Conservation (phyloP, 108 stramenopile species). For the Discostella pseudostelligera region DNA sequence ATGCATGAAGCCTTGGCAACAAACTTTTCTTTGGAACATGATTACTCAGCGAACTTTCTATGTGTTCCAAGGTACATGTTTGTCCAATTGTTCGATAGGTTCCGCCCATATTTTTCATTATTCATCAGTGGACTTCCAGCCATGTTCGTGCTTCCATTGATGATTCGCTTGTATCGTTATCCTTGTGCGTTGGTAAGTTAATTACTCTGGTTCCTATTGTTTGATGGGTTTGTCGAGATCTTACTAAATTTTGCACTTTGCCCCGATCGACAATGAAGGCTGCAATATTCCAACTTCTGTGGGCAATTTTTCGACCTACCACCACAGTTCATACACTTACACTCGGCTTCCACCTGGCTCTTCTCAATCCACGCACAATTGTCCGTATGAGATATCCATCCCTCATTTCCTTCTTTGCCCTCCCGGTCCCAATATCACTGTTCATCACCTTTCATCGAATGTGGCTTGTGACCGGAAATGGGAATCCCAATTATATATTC, state of each 20-base stretch:
- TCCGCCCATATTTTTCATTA: constrained; percentile 61
- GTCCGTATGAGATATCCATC: constrained; percentile 56
- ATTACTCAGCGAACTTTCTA: not conserved
- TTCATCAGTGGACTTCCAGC: constrained; percentile 55
- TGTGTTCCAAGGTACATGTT: constrained; percentile 51
- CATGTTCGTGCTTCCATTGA: constrained; percentile 59
- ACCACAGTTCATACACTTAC: constrained; percentile 65
- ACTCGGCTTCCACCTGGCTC: constrained; percentile 50
- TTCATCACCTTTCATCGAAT: constrained; percentile 68
- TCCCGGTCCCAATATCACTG: constrained; percentile 61
- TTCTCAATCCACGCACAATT: constrained; percentile 58
- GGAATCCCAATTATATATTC: constrained; percentile 83
- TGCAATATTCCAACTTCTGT: constrained; percentile 50
- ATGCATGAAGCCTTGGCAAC: not conserved
- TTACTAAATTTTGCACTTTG: not conserved
- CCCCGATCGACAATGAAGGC: constrained; percentile 22
- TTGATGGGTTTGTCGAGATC: not conserved
- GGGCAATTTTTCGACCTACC: constrained; percentile 60
- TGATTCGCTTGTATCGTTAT: constrained; percentile 58
- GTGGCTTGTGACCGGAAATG: constrained; percentile 76
- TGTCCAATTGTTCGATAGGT: constrained; percentile 79
- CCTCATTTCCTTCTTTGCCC: constrained; percentile 53
- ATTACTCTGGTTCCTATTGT: constrained; percentile 1
- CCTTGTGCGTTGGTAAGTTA: constrained; percentile 64
- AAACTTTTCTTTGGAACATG: not conserved